A percentile compares a stretch with the other conserved stretches of the same genome.
These are phyloP conservation scores for Podaxis sp. DNA, from an alignment of 768 basidiomycete species.

Conservation along the genomic window DNA sequence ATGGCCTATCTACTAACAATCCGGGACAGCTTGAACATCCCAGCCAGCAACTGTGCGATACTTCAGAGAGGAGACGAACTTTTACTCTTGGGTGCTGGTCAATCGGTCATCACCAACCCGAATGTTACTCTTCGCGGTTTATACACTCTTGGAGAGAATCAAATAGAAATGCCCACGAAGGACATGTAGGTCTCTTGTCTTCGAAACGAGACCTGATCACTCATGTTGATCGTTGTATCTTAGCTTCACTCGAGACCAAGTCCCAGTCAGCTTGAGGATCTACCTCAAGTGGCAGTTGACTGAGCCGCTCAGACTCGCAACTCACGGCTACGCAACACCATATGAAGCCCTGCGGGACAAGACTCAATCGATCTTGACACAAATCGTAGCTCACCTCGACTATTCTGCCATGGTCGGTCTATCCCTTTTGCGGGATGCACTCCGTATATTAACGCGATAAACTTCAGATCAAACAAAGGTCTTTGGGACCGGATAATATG, in stretches of 20 bases:
- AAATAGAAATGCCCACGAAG: conserved; percentile 85
- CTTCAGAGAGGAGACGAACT: conserved; percentile 81
- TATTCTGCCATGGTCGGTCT: conserved; percentile 44
- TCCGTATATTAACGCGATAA: not conserved
- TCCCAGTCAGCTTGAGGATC: conserved; percentile 80
- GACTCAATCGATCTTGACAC: conserved; percentile 84
- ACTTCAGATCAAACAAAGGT: conserved; percentile 71
- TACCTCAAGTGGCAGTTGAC: conserved; percentile 76
- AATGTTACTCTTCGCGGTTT: conserved; percentile 79
- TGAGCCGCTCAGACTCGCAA: conserved; percentile 63
- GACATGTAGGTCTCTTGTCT: conserved; percentile 58
- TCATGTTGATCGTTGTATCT: not conserved
- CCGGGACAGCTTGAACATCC: conserved; percentile 65
- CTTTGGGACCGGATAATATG: conserved; percentile 72
- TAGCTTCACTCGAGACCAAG: conserved; percentile 85
- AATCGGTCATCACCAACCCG: conserved; percentile 83
- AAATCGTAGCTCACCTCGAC: conserved; percentile 78
- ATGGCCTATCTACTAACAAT: conserved; percentile 5
- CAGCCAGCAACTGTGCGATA: conserved; percentile 85
- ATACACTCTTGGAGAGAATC: conserved; percentile 81
- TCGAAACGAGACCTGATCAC: not conserved
- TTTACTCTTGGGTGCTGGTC: conserved; percentile 75
- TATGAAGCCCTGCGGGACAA: conserved; percentile 80
- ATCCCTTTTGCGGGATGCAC: not conserved
- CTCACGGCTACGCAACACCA: conserved; percentile 82